Evolutionary conservation across 805 yeast species (phyloP).

Genomic region (Pichia paraexigua): DNA sequence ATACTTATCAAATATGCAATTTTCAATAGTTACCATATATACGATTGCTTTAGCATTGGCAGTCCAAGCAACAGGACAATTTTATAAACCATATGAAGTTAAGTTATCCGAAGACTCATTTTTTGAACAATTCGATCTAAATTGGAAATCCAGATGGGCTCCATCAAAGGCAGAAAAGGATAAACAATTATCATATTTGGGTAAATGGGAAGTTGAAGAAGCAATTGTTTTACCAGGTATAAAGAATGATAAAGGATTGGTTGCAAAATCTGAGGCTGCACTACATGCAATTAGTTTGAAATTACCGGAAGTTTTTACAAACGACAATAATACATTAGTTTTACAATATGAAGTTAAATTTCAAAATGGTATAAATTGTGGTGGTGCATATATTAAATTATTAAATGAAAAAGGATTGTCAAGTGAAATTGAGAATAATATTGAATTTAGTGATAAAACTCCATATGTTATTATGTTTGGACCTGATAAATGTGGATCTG

Average conservation of each 20-base stretch:
- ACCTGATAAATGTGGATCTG: slow-evolving; percentile 82
- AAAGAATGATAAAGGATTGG: slow-evolving; percentile 65
- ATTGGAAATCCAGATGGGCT: slow-evolving; percentile 43
- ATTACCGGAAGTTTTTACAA: slow-evolving; percentile 50
- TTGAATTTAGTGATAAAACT: slow-evolving; percentile 52
- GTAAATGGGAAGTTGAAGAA: slow-evolving; percentile 72
- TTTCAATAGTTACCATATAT: neutral
- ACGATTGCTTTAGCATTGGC: neutral
- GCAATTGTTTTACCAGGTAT: slow-evolving; percentile 50
- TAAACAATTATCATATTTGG: slow-evolving; percentile 52
- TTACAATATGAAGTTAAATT: slow-evolving; percentile 84
- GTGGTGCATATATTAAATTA: slow-evolving; percentile 84
- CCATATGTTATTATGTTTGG: slow-evolving; percentile 90
- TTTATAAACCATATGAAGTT: slow-evolving; percentile 28
- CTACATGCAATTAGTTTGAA: slow-evolving; percentile 73
- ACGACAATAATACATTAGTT: slow-evolving; percentile 59
- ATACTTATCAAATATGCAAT: neutral
- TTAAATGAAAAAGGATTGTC: slow-evolving; percentile 37
- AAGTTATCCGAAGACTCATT: slow-evolving; percentile 37
- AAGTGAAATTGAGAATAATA: slow-evolving; percentile 15
- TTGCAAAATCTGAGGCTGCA: slow-evolving; percentile 65
- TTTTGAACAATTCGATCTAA: slow-evolving; percentile 56
- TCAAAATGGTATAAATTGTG: slow-evolving; percentile 73
- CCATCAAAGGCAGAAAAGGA: slow-evolving; percentile 50
- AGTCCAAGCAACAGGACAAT: slow-evolving; percentile 19